phyloP scores from a whole-genome alignment of 352 stramenopile species.

The Globisporangium okanoganense region DNA sequence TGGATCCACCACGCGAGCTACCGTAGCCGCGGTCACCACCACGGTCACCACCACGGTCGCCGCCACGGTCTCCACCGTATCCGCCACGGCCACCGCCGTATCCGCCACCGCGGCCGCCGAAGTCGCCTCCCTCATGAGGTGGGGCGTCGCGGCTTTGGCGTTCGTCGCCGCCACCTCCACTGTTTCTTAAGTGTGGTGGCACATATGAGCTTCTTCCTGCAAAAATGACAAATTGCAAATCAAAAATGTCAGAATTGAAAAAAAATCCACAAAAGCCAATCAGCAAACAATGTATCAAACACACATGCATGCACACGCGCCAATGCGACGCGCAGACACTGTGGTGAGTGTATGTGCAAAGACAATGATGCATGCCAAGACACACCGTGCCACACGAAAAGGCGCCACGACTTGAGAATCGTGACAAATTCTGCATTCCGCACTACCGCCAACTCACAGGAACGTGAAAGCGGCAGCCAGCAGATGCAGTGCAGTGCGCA shows the following conservation, averaged over 20 bases:
- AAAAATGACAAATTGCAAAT: background rate
- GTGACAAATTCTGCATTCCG: constrained; percentile 1
- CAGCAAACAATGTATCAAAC: background rate
- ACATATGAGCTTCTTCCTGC: constrained; percentile 75
- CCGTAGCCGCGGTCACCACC: constrained; percentile 24
- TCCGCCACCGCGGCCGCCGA: constrained; percentile 22
- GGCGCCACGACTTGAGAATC: background rate
- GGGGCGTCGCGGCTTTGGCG: constrained; percentile 20
- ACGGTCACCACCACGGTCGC: constrained; percentile 22
- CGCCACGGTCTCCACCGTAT: constrained; percentile 25
- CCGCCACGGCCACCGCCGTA: constrained; percentile 18
- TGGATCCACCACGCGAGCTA: constrained; percentile 25
- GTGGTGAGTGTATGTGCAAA: background rate
- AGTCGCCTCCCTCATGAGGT: constrained; percentile 16
- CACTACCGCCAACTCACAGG: background rate
- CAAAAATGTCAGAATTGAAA: constrained; percentile 1
- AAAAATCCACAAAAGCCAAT: background rate
- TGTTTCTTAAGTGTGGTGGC: constrained; percentile 63
- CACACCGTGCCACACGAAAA: background rate
- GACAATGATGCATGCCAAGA: background rate
- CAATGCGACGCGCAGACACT: too few species aligned
- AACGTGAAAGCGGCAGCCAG: background rate
- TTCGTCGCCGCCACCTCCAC: constrained; percentile 26
- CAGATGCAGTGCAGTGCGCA: background rate
- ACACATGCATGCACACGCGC: background rate